Evolutionary conservation across 768 basidiomycete species (phyloP).

Genomic region (Rhizopogon roseolus): DNA sequence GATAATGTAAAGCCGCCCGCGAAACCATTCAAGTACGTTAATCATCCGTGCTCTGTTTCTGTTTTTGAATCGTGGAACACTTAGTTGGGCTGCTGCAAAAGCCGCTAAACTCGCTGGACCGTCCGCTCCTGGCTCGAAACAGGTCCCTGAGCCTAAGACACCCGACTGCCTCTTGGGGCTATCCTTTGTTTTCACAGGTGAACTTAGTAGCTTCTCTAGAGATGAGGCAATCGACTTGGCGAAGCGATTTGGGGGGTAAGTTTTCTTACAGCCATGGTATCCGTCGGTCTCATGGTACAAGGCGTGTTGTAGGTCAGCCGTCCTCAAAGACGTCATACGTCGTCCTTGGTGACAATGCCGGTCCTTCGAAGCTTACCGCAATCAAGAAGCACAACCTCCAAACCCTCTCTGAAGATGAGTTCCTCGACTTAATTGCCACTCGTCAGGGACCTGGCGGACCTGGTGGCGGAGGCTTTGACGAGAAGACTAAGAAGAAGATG

Average conservation of each 20-base stretch:
- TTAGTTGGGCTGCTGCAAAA: constrained; percentile 47
- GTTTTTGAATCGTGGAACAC: background rate
- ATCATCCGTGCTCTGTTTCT: background rate
- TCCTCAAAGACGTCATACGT: constrained; percentile 90
- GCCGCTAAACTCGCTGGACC: constrained; percentile 63
- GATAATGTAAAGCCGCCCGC: background rate
- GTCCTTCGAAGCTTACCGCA: constrained; percentile 80
- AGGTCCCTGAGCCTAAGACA: constrained; percentile 62
- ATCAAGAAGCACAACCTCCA: constrained; percentile 77
- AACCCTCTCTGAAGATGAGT: constrained; percentile 83
- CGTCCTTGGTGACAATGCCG: constrained; percentile 83
- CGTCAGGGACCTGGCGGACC: constrained; percentile 46
- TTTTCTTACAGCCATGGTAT: constrained; percentile 3
- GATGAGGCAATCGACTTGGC: constrained; percentile 86
- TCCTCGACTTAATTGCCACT: constrained; percentile 76
- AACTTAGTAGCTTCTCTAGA: constrained; percentile 79
- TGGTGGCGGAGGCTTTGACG: constrained; percentile 48
- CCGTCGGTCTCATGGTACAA: constrained; percentile 25
- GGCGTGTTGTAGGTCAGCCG: constrained; percentile 82
- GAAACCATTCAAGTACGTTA: constrained; percentile 22
- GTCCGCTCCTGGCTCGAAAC: constrained; percentile 50
- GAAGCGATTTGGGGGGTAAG: constrained; percentile 91
- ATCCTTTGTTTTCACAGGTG: constrained; percentile 94
- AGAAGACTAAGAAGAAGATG: constrained; percentile 77
- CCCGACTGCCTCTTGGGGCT: constrained; percentile 84